Base-by-base conservation (phyloP, 192 early-diverging fungal species). In the Spinellus fusiger region DNA sequence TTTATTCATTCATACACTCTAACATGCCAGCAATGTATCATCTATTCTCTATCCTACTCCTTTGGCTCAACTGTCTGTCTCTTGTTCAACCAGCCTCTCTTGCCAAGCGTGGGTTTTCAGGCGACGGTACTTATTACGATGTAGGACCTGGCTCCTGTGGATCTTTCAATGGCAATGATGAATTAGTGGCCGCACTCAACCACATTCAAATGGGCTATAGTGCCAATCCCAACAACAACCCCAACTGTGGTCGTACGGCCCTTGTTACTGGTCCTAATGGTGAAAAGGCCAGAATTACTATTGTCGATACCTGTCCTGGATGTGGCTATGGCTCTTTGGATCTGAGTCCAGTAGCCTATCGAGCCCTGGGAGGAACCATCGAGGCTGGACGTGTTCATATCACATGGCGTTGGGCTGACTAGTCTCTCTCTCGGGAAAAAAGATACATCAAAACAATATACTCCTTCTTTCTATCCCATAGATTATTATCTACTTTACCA, bases 61-160 rank as follows among this genome's bases (percentile, higher is more conserved):
- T n/a, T n/a, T n/a, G n/a, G n/a, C n/a, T n/a, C n/a, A n/a, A n/a
- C n/a, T n/a, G n/a, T n/a, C n/a, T n/a, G n/a, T n/a, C 40, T 44
- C 15, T 12, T 44, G 18, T 44, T 12, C 40, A 54, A 23, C 34
- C 64, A 23, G 52, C 23, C 6, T 25, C 54, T 25, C 28, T 58
- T 40, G 32, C 35, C 5, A n/a, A 47, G 32, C 49, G 55, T 15
- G 15, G 27, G 18, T 84, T 70, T 60, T 38, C 59, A 6, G 84
- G 84, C 15, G 77, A 86, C 26, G 84, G 80, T 13, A 86, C 84
- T 0, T 86, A 66, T 31, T 86, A 72, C 31, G 70, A 73, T 31
- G 59, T 75, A 26, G 84, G 84, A 1, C 60, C 77, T 3, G 81
- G 84, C 6, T 76, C 84, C 0, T 86, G 84, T 61, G 84, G 84